Conservation (phyloP, 805 yeast species). For the Metschnikowia noctiluminum region DNA sequence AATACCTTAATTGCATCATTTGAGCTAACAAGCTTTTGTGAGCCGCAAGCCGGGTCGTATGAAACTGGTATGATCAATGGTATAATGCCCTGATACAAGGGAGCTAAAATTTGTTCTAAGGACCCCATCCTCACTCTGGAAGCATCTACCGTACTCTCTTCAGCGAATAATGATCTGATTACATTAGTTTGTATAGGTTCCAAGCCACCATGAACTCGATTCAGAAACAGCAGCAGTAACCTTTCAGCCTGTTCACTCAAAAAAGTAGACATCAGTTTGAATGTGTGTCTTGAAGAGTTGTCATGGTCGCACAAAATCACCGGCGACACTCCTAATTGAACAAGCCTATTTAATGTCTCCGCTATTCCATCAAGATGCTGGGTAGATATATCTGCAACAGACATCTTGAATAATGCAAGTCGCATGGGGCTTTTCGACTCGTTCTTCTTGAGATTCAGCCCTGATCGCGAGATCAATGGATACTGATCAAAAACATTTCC, state of each 20-base stretch:
- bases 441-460: constrained; percentile 16
- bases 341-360: constrained; percentile 52
- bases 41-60: constrained; percentile 19
- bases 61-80: constrained; percentile 67
- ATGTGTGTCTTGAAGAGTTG: constrained; percentile 19
- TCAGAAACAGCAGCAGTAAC: constrained; percentile 24
- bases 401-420: constrained; percentile 54
- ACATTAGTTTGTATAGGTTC: constrained; percentile 24
- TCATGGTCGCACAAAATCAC: constrained; percentile 57
- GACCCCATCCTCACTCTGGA: constrained; percentile 15
- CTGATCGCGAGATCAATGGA: constrained; percentile 19
- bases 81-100: constrained; percentile 43
- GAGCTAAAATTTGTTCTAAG: constrained; percentile 34
- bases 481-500: not conserved
- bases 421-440: constrained; percentile 44
- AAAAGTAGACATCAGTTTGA: constrained; percentile 30
- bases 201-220: constrained; percentile 19
- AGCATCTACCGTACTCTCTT: constrained; percentile 8
- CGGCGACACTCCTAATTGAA: constrained; percentile 70
- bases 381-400: constrained; percentile 32
- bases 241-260: constrained; percentile 32
- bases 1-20: constrained; percentile 25
- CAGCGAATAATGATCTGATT: constrained; percentile 26
- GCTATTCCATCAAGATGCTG: constrained; percentile 47
- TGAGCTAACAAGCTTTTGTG: constrained; percentile 27